Evolutionary conservation across 805 yeast species (phyloP).

Genomic region (Lipomyces sp.): DNA sequence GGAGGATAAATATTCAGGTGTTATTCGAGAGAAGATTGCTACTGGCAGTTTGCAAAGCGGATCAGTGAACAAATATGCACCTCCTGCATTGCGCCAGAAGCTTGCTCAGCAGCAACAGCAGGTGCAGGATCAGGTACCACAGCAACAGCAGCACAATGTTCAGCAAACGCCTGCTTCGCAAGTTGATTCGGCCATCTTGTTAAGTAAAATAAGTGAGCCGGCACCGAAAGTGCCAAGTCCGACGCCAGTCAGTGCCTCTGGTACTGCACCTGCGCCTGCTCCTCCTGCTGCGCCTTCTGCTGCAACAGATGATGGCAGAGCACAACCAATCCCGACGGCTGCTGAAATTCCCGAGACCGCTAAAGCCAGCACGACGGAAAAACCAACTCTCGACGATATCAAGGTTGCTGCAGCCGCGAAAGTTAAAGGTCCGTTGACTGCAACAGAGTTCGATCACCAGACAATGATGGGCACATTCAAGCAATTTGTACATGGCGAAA

Average conservation of each 20-base stretch:
- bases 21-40: conserved; percentile 53
- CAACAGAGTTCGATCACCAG: conserved; percentile 15
- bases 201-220: conserved; percentile 20
- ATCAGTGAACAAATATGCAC: conserved; percentile 19
- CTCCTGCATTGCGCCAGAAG: conserved; percentile 27
- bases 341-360: neutral
- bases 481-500: conserved; percentile 44
- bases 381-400: conserved; percentile 33
- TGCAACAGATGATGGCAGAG: neutral
- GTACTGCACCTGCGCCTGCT: conserved; percentile 14
- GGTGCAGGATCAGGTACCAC: conserved; percentile 20
- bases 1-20: conserved; percentile 96
- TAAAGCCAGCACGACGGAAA: conserved; percentile 3
- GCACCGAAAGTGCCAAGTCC: conserved; percentile 12
- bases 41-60: conserved; percentile 19
- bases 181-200: conserved; percentile 32
- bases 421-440: neutral
- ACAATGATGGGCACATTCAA: conserved; percentile 44
- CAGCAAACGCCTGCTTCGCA: conserved; percentile 32
- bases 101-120: conserved; percentile 15
- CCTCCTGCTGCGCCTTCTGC: conserved; percentile 5
- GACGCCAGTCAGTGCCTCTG: conserved; percentile 1
- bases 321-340: neutral
- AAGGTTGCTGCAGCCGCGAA: neutral
- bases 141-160: conserved; percentile 26